These are phyloP conservation scores for Fusarium incarnatum DNA, from an alignment of 2,329 filamentous ascomycete species.

Conservation along the genomic window DNA sequence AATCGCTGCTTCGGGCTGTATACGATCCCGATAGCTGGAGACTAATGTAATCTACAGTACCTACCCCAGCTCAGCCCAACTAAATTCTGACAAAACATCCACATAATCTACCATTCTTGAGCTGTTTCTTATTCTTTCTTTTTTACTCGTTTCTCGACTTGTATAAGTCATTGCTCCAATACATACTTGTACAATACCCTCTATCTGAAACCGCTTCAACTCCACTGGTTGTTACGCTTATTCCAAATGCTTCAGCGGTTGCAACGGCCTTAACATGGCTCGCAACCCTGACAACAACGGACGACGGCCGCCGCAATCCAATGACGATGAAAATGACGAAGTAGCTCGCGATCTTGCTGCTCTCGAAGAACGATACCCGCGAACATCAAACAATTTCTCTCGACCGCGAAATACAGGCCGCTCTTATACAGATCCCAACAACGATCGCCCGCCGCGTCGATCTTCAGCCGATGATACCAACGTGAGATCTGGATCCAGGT, in stretches of 20 bases:
- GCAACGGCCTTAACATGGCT: constrained; percentile 44
- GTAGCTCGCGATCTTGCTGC: constrained; percentile 40
- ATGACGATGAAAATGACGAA: constrained; percentile 29
- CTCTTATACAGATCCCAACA: constrained; percentile 32
- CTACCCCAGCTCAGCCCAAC: constrained; percentile 15
- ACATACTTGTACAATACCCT: constrained; percentile 6
- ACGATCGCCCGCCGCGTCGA: constrained; percentile 22
- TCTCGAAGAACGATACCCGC: constrained; percentile 42
- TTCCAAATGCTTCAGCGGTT: constrained; percentile 46
- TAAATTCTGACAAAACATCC: constrained; percentile 35
- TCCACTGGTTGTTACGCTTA: constrained; percentile 16
- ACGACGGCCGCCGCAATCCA: constrained; percentile 28
- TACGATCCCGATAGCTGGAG: constrained; percentile 15
- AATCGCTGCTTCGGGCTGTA: constrained; percentile 24
- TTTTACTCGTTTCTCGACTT: neutral
- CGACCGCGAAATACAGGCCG: constrained; percentile 32
- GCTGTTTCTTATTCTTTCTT: constrained; percentile 4
- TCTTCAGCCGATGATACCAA: constrained; percentile 32
- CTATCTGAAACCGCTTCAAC: constrained; percentile 3
- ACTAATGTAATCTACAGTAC: neutral
- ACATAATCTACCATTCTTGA: constrained; percentile 4
- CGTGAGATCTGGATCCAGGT: constrained; percentile 32
- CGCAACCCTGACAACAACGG: constrained; percentile 43
- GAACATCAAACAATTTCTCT: constrained; percentile 33
- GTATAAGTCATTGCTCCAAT: neutral